Evolutionary conservation across 805 yeast species (phyloP).

Genomic region (Cyberlindnera euphorbiae): DNA sequence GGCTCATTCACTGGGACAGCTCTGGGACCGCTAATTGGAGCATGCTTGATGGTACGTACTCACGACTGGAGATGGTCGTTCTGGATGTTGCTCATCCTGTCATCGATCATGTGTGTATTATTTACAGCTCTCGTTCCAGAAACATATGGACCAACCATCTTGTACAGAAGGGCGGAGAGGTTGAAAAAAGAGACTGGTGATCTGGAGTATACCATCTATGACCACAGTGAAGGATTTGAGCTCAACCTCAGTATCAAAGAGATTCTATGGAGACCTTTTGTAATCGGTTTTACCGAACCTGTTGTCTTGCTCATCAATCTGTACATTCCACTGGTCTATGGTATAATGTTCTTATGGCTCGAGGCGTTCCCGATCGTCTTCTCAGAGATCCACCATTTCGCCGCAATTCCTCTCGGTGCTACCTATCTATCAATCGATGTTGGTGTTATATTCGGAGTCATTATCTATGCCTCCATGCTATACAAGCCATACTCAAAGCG

Average conservation of each 20-base stretch:
- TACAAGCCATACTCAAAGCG: slow-evolving; percentile 25
- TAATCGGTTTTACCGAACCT: slow-evolving; percentile 49
- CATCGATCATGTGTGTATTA: slow-evolving; percentile 34
- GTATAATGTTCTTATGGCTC: slow-evolving; percentile 50
- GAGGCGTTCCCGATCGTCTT: slow-evolving; percentile 61
- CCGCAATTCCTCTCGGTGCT: slow-evolving; percentile 41
- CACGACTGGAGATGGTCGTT: slow-evolving; percentile 51
- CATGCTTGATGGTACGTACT: slow-evolving; percentile 39
- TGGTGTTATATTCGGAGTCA: slow-evolving; percentile 40
- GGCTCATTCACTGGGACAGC: slow-evolving; percentile 54
- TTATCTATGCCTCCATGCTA: slow-evolving; percentile 25
- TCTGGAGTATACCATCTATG: slow-evolving; percentile 34
- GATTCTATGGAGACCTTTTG: slow-evolving; percentile 44
- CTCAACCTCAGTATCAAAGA: slow-evolving; percentile 24
- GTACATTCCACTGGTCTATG: slow-evolving; percentile 49
- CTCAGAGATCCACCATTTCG: slow-evolving; percentile 39
- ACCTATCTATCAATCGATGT: slow-evolving; percentile 42
- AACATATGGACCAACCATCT: slow-evolving; percentile 40
- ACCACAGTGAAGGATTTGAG: slow-evolving; percentile 24
- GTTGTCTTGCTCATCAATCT: slow-evolving; percentile 48
- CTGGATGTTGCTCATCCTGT: slow-evolving; percentile 43
- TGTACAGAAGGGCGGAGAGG: slow-evolving; percentile 43
- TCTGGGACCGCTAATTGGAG: slow-evolving; percentile 54
- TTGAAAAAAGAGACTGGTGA: slow-evolving; percentile 47
- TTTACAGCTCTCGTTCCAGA: slow-evolving; percentile 44